Evolutionary conservation across 805 yeast genomes (phyloP), one percentile per base, ranked within the genome.

Genomic region (Barnettozyma californica): DNA sequence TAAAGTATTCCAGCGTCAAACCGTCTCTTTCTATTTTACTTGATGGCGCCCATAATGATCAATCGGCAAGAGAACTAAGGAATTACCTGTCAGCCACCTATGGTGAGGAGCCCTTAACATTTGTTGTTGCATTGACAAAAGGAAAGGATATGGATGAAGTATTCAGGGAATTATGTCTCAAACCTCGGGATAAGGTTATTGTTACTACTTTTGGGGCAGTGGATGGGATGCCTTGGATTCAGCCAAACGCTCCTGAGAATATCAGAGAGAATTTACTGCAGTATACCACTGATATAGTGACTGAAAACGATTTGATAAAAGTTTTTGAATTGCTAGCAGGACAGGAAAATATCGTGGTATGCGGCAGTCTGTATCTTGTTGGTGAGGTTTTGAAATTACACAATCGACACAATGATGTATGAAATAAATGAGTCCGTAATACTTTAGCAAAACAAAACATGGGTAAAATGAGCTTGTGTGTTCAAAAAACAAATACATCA

Each of bases 151-250:
- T 84, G 8, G 64, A 66, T 2, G 70, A 73, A 0, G 64, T 90
- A 19, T 64, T 87, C 36, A 60, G 67, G 27, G 74, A 77, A 18
- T 64, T 88, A 2, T 2, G 34, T 3, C 61, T 86, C 3, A 62
- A 63, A 7, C 57, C 68, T 1, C 60, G 65, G 0, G 97, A 90
- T 57, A 63, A 68, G 2, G 76, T 91, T 0, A 66, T 84, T 1
- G 74, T 83, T 1, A 81, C 92, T 0, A 61, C 69, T 29, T 94
- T 91, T 62, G 76, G 81, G 1, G 57, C 68, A 1, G 92, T 95
- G 0, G 91, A 84, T 13, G 84, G 88, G 0, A 94, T 94, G 99
- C 97, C 98, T 0, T 94, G 98, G 98, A 81, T 94, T 5, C 59
- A 71, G 38, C 68, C 91, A 1, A 72, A 70, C 53, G 62, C 59